Conservation (phyloP, 768 basidiomycete species). For the Russula sp. region DNA sequence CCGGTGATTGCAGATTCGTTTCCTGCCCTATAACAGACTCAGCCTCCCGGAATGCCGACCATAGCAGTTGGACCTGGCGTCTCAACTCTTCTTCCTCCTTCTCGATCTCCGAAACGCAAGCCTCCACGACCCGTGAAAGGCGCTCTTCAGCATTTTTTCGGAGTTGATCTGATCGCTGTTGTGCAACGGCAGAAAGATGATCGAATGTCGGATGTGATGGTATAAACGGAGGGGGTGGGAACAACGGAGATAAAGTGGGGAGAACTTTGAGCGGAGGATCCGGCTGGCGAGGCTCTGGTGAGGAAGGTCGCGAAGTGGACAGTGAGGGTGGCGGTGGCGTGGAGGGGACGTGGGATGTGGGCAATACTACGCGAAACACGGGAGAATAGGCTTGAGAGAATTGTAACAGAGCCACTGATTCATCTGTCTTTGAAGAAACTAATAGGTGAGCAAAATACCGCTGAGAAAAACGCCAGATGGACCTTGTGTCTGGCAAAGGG, state of each 20-base stretch:
- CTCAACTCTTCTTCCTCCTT: slow-evolving; percentile 52
- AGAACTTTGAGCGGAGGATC: slow-evolving; percentile 41
- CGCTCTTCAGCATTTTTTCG: slow-evolving; percentile 59
- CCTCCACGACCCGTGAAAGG: slow-evolving; percentile 50
- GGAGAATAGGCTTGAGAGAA: slow-evolving; percentile 40
- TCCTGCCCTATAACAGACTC: slow-evolving; percentile 46
- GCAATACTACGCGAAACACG: slow-evolving; percentile 35
- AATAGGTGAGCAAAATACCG: slow-evolving; percentile 19
- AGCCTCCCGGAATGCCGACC: slow-evolving; percentile 55
- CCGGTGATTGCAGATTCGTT: slow-evolving; percentile 31
- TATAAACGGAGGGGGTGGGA: slow-evolving; percentile 73
- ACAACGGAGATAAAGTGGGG: slow-evolving; percentile 55
- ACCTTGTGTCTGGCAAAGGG: not conserved
- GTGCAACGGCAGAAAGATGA: slow-evolving; percentile 60
- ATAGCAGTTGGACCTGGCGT: slow-evolving; percentile 58
- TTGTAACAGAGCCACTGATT: slow-evolving; percentile 32
- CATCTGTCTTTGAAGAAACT: slow-evolving; percentile 32
- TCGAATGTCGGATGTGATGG: slow-evolving; percentile 70
- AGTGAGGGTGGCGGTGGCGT: slow-evolving; percentile 5
- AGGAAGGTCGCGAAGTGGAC: slow-evolving; percentile 19
- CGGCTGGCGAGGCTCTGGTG: slow-evolving; percentile 14
- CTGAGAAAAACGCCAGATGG: slow-evolving; percentile 11
- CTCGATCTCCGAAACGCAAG: slow-evolving; percentile 56
- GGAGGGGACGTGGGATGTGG: slow-evolving; percentile 24
- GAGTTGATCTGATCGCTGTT: slow-evolving; percentile 50